These are phyloP conservation scores for Pneumocystis murina DNA, from an alignment of 1,139 yeast genomes.

Conservation along the genomic window DNA sequence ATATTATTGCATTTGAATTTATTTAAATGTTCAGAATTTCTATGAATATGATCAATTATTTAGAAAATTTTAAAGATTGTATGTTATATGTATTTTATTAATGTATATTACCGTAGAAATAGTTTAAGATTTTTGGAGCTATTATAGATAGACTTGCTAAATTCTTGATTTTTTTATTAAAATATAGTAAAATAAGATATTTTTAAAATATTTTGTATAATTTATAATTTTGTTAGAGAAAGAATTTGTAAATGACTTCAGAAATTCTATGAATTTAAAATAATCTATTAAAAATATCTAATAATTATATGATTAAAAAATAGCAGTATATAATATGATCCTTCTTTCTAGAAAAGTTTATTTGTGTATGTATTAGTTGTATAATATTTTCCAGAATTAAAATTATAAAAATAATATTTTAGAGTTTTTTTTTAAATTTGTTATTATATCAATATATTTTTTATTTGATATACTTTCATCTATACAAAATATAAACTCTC, in stretches of 20 bases:
- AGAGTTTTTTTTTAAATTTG: background rate
- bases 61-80: background rate
- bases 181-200: background rate
- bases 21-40: no score
- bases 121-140: background rate
- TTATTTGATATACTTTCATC: background rate
- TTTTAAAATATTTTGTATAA: background rate
- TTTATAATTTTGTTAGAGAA: background rate
- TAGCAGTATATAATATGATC: background rate
- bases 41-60: background rate
- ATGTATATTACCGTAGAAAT: background rate
- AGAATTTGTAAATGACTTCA: background rate
- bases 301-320: background rate
- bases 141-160: background rate
- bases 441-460: background rate
- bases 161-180: background rate
- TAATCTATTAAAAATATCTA: background rate
- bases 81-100: background rate
- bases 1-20: no score
- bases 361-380: background rate
- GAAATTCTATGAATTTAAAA: background rate
- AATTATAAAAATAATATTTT: background rate
- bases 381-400: background rate
- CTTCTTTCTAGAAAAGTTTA: background rate
- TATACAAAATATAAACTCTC: background rate